Conservation (phyloP, 2,329 filamentous ascomycete species). For the Falciphora oryzae region DNA sequence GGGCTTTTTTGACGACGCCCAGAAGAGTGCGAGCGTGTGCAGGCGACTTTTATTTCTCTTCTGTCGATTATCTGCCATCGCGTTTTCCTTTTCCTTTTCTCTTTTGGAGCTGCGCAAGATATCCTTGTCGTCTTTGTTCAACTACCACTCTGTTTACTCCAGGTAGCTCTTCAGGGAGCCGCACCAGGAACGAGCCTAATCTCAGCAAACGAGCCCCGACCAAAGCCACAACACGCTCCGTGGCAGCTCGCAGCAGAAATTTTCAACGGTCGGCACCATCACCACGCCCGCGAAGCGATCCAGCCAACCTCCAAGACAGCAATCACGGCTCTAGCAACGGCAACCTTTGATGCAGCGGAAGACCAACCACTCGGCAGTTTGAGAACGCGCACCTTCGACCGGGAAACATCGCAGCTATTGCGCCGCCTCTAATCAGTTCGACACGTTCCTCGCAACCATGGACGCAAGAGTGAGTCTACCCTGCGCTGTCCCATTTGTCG, state of each 20-base stretch:
- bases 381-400: not conserved
- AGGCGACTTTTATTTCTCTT: not conserved
- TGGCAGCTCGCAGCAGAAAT: not conserved
- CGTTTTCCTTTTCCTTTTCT: not conserved
- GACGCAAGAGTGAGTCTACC: constrained; percentile 33
- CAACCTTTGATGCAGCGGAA: not conserved
- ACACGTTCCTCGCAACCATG: constrained; percentile 23
- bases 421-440: not conserved
- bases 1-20: not conserved
- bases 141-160: constrained; percentile 1
- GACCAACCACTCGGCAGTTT: not conserved
- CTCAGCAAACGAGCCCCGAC: not conserved
- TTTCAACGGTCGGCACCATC: not conserved
- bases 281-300: not conserved
- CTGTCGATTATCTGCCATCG: not conserved
- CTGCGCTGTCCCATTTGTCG: constrained; percentile 3
- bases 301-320: not conserved
- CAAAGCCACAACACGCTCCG: constrained; percentile 6
- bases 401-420: not conserved
- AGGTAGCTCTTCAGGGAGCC: not conserved
- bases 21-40: not conserved
- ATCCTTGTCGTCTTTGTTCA: not conserved
- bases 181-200: not conserved
- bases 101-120: not conserved
- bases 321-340: not conserved